Base-by-base conservation (phyloP, 306 rosid species). In the Geum urbanum region DNA sequence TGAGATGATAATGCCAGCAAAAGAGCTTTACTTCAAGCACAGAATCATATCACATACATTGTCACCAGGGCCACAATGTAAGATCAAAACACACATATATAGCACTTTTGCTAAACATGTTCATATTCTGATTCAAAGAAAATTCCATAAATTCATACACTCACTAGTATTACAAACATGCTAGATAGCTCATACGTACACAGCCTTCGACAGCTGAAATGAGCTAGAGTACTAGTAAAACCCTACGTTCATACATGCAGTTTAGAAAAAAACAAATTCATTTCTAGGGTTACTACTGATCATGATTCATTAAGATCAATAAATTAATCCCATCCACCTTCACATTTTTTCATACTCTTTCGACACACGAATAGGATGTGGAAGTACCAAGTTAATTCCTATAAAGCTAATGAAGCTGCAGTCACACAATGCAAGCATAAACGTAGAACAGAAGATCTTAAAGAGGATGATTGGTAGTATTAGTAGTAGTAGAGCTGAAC, bases 401-500 rank as follows among this genome's bases (percentile, higher is more conserved):
- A 12, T 47, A 60, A 19, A 60, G n/a, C 46, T 60, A 37, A 60
- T 37, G 46, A 60, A 60, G 65, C 65, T 60, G 63, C 63, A 13
- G 35, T 47, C 78, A 72, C 75, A 70, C 63, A 71, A 71, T 22
- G 60, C 16, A 62, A 58, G 22, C 20, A 40, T 58, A 64, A 58
- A 41, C 70, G 47, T 24, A 8, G 27, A 15, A 35, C 16, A 14
- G 15, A 35, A 14, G 15, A 35, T 37, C 4, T 60, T 37, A 60
- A 3, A 60, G 73, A 56, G 74, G 77, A 75, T 84, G 85, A 74
- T 91, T 78, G 40, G 84, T 78, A 27, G 80, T 45, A 32, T 32
- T 32, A 47, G 90, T 84, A 70, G 94, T 80, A 71, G 96, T 83
- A 68, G 95, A 81, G 71, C 67, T 80, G 72, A 84, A 88, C 19